These are phyloP conservation scores for Backusella parvicylindrica DNA, from an alignment of 192 early-diverging fungal species.

Conservation along the genomic window DNA sequence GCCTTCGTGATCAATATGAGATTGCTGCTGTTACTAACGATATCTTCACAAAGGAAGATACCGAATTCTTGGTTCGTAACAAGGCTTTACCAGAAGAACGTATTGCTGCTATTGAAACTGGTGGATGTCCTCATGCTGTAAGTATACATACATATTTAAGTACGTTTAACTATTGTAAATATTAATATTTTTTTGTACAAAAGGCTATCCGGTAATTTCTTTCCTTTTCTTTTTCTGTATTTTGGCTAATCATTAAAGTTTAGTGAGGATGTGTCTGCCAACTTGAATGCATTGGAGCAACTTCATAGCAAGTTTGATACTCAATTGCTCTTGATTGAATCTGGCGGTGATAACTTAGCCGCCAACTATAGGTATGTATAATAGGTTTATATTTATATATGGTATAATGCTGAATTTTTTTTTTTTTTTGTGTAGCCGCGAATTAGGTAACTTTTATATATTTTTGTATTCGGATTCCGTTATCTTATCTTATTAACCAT, in stretches of 20 bases:
- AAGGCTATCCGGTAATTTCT: slow-evolving; percentile 34
- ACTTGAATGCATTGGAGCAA: slow-evolving; percentile 83
- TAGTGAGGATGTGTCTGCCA: slow-evolving; percentile 95
- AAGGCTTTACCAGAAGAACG: slow-evolving; percentile 84
- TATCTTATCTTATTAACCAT: neutral
- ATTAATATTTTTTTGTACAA: neutral
- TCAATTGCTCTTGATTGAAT: slow-evolving; percentile 86
- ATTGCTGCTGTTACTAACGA: slow-evolving; percentile 96
- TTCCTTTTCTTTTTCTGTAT: neutral
- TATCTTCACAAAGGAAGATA: slow-evolving; percentile 96
- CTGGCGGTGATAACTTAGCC: slow-evolving; percentile 92
- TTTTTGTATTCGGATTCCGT: neutral
- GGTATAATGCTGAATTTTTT: slow-evolving; percentile 2
- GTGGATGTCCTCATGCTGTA: slow-evolving; percentile 93
- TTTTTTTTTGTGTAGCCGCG: slow-evolving; percentile 27
- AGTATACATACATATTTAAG: neutral
- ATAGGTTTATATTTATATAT: neutral
- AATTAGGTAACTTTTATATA: slow-evolving; percentile 24
- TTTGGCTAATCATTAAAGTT: neutral
- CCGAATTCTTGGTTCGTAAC: slow-evolving; percentile 90
- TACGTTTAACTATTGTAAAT: neutral
- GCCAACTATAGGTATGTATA: slow-evolving; percentile 74
- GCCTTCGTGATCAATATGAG: slow-evolving; percentile 75
- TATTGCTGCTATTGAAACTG: slow-evolving; percentile 93
- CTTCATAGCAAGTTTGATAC: slow-evolving; percentile 84